Evolutionary conservation across 73 alveolate species (phyloP).

Genomic region (Paraurostyla sp.): DNA sequence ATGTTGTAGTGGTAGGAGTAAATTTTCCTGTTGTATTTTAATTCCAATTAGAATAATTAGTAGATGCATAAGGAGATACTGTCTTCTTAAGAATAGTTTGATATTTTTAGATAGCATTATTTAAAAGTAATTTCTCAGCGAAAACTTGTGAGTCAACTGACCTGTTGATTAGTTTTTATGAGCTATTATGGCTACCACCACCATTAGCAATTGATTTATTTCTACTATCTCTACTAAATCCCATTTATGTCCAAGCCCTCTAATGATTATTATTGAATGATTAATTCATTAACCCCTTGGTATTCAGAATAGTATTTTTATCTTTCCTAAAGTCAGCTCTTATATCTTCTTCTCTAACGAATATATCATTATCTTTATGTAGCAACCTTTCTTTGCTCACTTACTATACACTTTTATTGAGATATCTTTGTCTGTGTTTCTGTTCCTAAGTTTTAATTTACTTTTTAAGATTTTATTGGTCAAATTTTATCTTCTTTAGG

Average conservation of each 20-base stretch:
- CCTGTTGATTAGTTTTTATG: not conserved
- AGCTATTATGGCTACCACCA: not conserved
- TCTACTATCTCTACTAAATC: not conserved
- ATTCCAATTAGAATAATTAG: not conserved
- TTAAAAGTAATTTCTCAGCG: not conserved
- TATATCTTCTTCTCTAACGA: not conserved
- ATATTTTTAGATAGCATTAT: not conserved
- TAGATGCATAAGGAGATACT: not conserved
- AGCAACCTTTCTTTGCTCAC: not conserved
- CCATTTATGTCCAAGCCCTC: constrained; percentile 1
- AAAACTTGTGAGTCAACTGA: not conserved
- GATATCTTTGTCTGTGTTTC: not conserved
- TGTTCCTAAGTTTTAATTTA: too few species aligned
- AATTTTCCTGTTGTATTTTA: not conserved
- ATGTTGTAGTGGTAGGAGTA: too few species aligned
- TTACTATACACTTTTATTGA: not conserved
- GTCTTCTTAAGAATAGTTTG: not conserved
- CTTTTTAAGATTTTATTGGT: not conserved
- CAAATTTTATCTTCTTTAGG: not conserved
- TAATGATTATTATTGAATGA: too few species aligned
- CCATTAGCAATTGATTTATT: not conserved
- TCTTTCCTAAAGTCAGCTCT: too few species aligned
- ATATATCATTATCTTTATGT: not conserved
- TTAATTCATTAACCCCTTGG: too few species aligned
- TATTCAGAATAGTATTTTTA: too few species aligned